Evolutionary conservation across 495 filamentous ascomycete species (phyloP).

Genomic region (Penicillium bovifimosum): DNA sequence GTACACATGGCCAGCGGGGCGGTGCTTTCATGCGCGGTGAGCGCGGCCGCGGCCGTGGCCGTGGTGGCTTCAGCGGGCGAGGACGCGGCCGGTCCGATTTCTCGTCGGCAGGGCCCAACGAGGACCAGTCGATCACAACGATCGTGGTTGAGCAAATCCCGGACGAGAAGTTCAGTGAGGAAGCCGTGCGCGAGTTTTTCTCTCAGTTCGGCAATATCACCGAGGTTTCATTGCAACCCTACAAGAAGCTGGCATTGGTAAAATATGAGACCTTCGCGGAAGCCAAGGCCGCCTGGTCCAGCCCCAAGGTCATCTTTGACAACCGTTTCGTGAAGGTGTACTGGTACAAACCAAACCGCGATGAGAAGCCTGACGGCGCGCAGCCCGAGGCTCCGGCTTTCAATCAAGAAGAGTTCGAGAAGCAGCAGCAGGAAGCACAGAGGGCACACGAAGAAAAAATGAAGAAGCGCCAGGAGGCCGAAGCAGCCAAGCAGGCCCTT

Average conservation of each 20-base stretch:
- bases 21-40: constrained; percentile 31
- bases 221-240: constrained; percentile 67
- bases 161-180: constrained; percentile 74
- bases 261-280: constrained; percentile 68
- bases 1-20: constrained; percentile 31
- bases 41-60: constrained; percentile 46
- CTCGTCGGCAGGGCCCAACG: constrained; percentile 67
- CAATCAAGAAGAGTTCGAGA: constrained; percentile 72
- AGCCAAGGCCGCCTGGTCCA: constrained; percentile 79
- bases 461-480: constrained; percentile 67
- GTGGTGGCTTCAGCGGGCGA: constrained; percentile 42
- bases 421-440: constrained; percentile 74
- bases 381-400: constrained; percentile 42
- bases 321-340: constrained; percentile 98
- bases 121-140: constrained; percentile 67
- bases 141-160: constrained; percentile 94
- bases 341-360: constrained; percentile 69
- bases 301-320: constrained; percentile 91
- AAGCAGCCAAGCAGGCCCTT: constrained; percentile 64
- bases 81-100: constrained; percentile 60
- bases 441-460: constrained; percentile 70
- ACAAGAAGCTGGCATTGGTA: constrained; percentile 74
- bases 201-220: constrained; percentile 73
- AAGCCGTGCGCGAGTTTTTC: constrained; percentile 74
- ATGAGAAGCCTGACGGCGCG: constrained; percentile 28